Conservation (phyloP, 2,329 filamentous ascomycete species). For the Cladosporium sp. region DNA sequence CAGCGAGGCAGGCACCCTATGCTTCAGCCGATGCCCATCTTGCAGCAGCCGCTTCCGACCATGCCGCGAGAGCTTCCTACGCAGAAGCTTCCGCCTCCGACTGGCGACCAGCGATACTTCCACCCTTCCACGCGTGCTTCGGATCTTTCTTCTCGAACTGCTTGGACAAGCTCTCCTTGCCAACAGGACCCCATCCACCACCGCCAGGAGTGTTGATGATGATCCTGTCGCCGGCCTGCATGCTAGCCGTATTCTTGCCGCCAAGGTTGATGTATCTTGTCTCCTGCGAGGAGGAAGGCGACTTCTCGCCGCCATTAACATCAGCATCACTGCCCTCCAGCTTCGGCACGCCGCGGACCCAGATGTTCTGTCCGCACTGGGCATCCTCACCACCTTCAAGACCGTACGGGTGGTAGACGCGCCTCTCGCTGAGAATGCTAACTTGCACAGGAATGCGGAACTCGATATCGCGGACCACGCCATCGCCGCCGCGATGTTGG, state of each 20-base stretch:
- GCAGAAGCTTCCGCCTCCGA: slow-evolving; percentile 47
- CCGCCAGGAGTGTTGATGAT: slow-evolving; percentile 75
- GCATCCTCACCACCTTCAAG: slow-evolving; percentile 78
- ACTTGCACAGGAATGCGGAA: slow-evolving; percentile 74
- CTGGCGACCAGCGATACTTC: slow-evolving; percentile 54
- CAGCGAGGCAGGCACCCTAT: too few species aligned
- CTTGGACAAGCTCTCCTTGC: slow-evolving; percentile 51
- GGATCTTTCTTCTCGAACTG: slow-evolving; percentile 50
- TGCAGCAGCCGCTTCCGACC: neutral
- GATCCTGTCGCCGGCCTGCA: slow-evolving; percentile 73
- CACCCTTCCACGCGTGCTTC: slow-evolving; percentile 55
- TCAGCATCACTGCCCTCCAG: slow-evolving; percentile 30
- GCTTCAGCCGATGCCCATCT: neutral
- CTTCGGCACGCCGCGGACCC: slow-evolving; percentile 66
- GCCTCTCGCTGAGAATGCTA: slow-evolving; percentile 71
- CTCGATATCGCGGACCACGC: slow-evolving; percentile 74
- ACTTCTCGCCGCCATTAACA: slow-evolving; percentile 15
- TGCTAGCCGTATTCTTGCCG: slow-evolving; percentile 73
- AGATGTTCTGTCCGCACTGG: slow-evolving; percentile 75
- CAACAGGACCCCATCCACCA: slow-evolving; percentile 67
- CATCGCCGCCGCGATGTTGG: slow-evolving; percentile 67
- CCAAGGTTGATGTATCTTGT: slow-evolving; percentile 66
- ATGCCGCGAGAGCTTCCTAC: slow-evolving; percentile 11
- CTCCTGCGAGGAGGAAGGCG: slow-evolving; percentile 19
- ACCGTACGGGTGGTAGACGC: slow-evolving; percentile 76